A percentile compares a stretch with the other conserved stretches of the same genome.
Evolutionary conservation across 257 asterid species (phyloP).

Genomic region (Solanum gracilifrons): DNA sequence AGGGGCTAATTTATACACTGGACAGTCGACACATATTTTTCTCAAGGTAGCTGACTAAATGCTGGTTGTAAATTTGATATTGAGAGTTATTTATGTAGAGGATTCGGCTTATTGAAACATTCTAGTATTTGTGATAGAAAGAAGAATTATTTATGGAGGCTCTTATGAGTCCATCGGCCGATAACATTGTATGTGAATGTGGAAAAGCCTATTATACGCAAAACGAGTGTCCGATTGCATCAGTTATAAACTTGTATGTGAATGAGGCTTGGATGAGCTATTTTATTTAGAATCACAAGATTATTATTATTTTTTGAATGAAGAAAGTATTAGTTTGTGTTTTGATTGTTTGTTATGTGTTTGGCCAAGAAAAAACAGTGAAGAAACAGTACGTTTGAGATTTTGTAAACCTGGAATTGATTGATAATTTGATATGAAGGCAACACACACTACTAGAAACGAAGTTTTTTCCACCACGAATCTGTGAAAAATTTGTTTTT

Average conservation of each 20-base stretch:
- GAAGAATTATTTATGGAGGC: background rate
- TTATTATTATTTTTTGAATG: background rate
- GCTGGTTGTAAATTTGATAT: background rate
- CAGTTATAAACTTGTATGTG: background rate
- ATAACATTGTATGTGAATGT: background rate
- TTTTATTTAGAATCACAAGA: background rate
- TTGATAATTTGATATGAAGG: background rate
- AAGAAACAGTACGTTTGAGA: background rate
- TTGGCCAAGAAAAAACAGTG: background rate
- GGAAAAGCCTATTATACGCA: background rate
- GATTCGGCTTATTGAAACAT: background rate
- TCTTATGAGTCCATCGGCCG: background rate
- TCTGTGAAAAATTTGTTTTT: background rate
- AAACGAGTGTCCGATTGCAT: background rate
- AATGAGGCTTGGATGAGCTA: background rate
- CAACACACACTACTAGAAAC: background rate
- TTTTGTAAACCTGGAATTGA: background rate
- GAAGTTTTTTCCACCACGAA: background rate
- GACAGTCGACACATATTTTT: background rate
- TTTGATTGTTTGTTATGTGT: background rate
- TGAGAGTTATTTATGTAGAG: background rate
- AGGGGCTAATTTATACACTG: conserved; percentile 10
- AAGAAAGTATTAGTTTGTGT: background rate
- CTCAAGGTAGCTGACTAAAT: background rate
- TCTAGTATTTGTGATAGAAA: background rate